Conservation (phyloP, 352 stramenopile genomes). For the Globisporangium spiculum region DNA sequence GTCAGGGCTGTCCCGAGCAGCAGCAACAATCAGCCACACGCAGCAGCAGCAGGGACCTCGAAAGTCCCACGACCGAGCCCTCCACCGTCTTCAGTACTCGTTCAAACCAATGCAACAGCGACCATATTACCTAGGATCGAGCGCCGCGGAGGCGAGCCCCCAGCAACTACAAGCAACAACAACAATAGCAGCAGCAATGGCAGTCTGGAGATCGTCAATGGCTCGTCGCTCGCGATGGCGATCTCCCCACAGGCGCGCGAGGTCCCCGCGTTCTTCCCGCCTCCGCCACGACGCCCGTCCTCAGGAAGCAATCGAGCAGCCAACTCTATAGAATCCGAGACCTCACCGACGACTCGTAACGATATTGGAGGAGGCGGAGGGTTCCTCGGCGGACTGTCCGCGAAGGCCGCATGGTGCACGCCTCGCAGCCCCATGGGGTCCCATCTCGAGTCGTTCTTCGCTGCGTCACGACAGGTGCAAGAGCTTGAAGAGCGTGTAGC, state of each 20-base stretch:
- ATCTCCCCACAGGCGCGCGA: conserved; percentile 30
- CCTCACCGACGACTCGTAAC: conserved; percentile 31
- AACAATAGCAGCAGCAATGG: conserved; percentile 18
- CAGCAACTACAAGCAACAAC: neutral
- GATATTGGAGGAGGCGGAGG: conserved; percentile 11
- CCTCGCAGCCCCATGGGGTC: conserved; percentile 36
- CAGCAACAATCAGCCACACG: neutral
- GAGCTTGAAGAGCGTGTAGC: neutral
- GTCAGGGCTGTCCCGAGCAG: neutral
- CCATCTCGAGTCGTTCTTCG: conserved; percentile 41
- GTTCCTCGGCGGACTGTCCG: conserved; percentile 18
- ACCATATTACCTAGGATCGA: conserved; percentile 43
- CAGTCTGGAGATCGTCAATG: conserved; percentile 13
- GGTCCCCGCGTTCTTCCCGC: conserved; percentile 18
- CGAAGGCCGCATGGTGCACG: conserved; percentile 58
- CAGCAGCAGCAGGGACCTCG: neutral
- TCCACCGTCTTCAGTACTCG: conserved; percentile 3
- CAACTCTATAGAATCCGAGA: conserved; percentile 22
- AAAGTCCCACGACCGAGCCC: conserved; percentile 29
- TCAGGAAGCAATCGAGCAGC: neutral
- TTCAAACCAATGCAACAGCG: neutral
- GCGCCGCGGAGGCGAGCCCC: conserved; percentile 13
- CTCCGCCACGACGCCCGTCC: conserved; percentile 2
- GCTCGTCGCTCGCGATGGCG: conserved; percentile 16
- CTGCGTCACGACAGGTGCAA: neutral